Evolutionary conservation across 495 filamentous ascomycete species (phyloP).

Genomic region (Annulohypoxylon moriforme): DNA sequence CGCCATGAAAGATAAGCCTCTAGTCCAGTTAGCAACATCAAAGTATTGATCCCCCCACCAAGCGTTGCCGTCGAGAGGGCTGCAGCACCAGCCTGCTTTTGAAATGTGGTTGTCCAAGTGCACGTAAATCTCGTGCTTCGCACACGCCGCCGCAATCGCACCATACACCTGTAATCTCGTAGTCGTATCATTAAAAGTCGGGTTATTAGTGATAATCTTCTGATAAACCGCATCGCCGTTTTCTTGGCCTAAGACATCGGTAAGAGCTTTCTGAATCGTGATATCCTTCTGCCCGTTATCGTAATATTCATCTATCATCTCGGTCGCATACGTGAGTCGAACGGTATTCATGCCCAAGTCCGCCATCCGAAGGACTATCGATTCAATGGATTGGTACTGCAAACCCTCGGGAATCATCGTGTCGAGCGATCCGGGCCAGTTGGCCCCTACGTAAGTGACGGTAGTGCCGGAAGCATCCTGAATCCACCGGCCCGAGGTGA

Average conservation of each 20-base stretch:
- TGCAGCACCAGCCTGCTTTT: slow-evolving; percentile 69
- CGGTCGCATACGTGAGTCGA: slow-evolving; percentile 66
- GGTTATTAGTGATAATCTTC: slow-evolving; percentile 59
- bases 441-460: slow-evolving; percentile 64
- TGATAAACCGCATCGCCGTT: slow-evolving; percentile 57
- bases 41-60: slow-evolving; percentile 70
- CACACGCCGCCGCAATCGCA: slow-evolving; percentile 60
- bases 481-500: slow-evolving; percentile 61
- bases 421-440: slow-evolving; percentile 67
- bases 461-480: slow-evolving; percentile 56
- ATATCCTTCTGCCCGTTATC: slow-evolving; percentile 61
- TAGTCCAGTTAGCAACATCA: slow-evolving; percentile 63
- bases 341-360: slow-evolving; percentile 65
- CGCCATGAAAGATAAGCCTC: slow-evolving; percentile 65
- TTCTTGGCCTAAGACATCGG: slow-evolving; percentile 53
- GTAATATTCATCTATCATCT: slow-evolving; percentile 67
- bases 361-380: slow-evolving; percentile 62
- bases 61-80: slow-evolving; percentile 63
- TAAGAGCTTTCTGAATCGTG: slow-evolving; percentile 57
- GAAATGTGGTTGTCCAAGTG: slow-evolving; percentile 71
- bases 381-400: slow-evolving; percentile 63
- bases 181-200: slow-evolving; percentile 55
- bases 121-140: slow-evolving; percentile 62
- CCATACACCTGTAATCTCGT: slow-evolving; percentile 63
- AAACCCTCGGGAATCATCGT: slow-evolving; percentile 70